These are phyloP conservation scores for Jatropha multifida DNA, from an alignment of 441 rosid genomes.

Conservation along the genomic window DNA sequence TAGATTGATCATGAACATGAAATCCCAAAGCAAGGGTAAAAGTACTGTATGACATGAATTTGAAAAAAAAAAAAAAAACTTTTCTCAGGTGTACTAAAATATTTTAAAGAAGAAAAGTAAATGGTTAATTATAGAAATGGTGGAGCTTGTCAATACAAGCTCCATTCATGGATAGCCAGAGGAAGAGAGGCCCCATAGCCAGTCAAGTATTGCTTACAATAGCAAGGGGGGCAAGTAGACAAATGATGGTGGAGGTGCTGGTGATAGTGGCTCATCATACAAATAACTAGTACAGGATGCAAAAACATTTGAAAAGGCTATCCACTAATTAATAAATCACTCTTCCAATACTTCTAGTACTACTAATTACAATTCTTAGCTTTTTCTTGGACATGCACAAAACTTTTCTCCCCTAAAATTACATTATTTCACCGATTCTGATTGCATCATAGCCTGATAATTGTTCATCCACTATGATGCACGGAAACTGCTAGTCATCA, in stretches of 20 bases:
- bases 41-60: neutral
- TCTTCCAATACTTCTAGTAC: too few relatives aligned
- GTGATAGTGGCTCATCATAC: slow-evolving; percentile 47
- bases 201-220: slow-evolving; percentile 33
- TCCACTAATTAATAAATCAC: slow-evolving; percentile 6
- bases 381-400: slow-evolving; percentile 1
- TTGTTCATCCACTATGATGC: too few relatives aligned
- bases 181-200: slow-evolving; percentile 26
- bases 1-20: neutral
- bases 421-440: neutral
- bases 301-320: slow-evolving; percentile 17
- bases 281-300: slow-evolving; percentile 28
- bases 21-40: neutral
- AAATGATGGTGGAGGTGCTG: slow-evolving; percentile 54
- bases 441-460: slow-evolving; percentile 1
- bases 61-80: neutral
- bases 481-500: too few relatives aligned
- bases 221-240: slow-evolving; percentile 40
- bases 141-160: slow-evolving; percentile 27
- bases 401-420: neutral
- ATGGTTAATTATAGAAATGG: slow-evolving; percentile 19
- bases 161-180: slow-evolving; percentile 6
- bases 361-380: neutral
- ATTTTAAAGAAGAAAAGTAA: slow-evolving; percentile 15
- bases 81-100: slow-evolving; percentile 21